Evolutionary conservation across 805 yeast genomes (phyloP).

Genomic region (Hanseniaspora singularis): DNA sequence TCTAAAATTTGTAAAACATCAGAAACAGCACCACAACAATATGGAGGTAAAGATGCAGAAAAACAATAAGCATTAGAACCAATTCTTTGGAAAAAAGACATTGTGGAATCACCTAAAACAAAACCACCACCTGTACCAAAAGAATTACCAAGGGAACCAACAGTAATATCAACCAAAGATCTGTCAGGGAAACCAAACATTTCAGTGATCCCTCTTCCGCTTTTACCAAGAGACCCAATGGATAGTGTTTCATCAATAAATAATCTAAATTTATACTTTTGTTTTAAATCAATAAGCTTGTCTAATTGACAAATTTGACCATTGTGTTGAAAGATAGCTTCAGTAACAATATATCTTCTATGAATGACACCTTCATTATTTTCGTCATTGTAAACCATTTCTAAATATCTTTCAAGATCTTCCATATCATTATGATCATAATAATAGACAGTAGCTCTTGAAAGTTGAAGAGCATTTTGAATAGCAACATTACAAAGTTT

Average conservation of each 20-base stretch:
- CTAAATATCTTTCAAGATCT: constrained; percentile 59
- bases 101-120: constrained; percentile 71
- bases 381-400: constrained; percentile 47
- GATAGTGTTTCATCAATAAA: constrained; percentile 81
- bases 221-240: constrained; percentile 69
- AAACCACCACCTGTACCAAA: constrained; percentile 86
- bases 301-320: constrained; percentile 73
- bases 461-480: constrained; percentile 77
- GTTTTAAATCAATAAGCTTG: constrained; percentile 58
- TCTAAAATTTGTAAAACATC: constrained; percentile 42
- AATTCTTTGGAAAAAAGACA: constrained; percentile 86
- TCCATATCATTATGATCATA: constrained; percentile 82
- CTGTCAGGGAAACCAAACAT: constrained; percentile 53
- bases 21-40: constrained; percentile 58
- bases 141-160: constrained; percentile 74
- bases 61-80: constrained; percentile 83
- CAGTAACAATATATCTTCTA: constrained; percentile 82
- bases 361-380: constrained; percentile 55
- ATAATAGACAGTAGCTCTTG: constrained; percentile 65
- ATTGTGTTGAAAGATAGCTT: constrained; percentile 68
- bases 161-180: constrained; percentile 63
- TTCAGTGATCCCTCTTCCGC: constrained; percentile 81
- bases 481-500: constrained; percentile 59
- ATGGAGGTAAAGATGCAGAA: constrained; percentile 90
- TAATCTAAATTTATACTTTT: constrained; percentile 71